Evolutionary conservation across 495 filamentous ascomycete genomes (phyloP), one percentile per base, ranked within the genome.

Genomic region (Podospora fimiseda): DNA sequence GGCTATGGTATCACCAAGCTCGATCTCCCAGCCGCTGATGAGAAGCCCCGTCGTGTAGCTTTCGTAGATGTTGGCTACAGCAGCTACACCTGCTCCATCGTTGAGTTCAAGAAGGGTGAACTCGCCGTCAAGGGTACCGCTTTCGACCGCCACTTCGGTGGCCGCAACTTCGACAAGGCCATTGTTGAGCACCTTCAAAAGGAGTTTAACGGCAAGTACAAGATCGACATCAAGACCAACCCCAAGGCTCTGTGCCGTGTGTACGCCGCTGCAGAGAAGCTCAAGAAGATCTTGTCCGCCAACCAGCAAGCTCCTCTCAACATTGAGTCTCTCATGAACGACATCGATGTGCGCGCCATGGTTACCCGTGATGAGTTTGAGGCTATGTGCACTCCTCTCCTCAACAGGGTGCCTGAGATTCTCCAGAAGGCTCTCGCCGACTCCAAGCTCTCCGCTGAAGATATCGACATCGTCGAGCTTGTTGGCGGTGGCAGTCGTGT

Each of bases 281-380:
- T 95, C 65, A 99, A 99, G 89, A 97, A 97, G 82, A 85, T 99
- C 49, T 80, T 99, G 51, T 97, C 94, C 13, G 93, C 93, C 61
- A 97, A 97, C 71, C 84, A 90, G 45, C 80, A 84, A 59, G 93
- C 91, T 2, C 94, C 93, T n/a, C 60, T 99, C 64, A 96, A 88
- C 76, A 95, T 99, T 62, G 93, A 99, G 78, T 96, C 93, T 16
- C 78, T 97, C 55, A 97, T 99, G 93, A 92, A 97, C 66, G 93
- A 99, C 66, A 74, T 92, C 30, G 93, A 99, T 69, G 94, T 96
- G 19, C 82, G 80, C 18, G 75, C 86, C 41, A 83, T 94, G 80
- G 79, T 97, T 59, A 97, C 92, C 69, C 87, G 93, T 61, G 89
- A 95, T 63, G 90, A 96, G 65, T 80, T 99, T 51, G 93, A 99